Evolutionary conservation across 192 early-diverging fungal genomes (phyloP).

Genomic region (Podila epigama): DNA sequence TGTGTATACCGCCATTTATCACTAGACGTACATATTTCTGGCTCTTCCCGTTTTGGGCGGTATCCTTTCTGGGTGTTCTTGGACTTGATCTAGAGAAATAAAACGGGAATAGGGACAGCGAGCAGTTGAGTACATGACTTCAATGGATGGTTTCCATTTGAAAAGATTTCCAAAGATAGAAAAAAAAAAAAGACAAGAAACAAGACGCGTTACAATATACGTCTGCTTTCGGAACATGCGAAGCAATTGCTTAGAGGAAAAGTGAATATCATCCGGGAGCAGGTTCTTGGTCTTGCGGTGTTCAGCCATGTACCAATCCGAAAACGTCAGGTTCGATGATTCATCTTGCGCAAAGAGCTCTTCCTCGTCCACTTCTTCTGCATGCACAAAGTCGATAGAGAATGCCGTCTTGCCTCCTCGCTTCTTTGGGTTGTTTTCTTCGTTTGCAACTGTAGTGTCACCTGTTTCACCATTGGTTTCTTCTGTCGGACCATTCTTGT

Average conservation of each 20-base stretch:
- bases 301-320: conserved; percentile 62
- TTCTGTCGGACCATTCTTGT: conserved; percentile 15
- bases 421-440: conserved; percentile 55
- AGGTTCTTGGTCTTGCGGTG: conserved; percentile 61
- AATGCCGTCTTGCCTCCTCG: conserved; percentile 56
- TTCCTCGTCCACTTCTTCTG: conserved; percentile 63
- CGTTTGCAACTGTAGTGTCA: too few species aligned
- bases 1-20: neutral
- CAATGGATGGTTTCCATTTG: neutral
- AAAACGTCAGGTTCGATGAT: conserved; percentile 53
- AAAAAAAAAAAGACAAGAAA: neutral
- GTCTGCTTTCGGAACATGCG: conserved; percentile 59
- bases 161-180: neutral
- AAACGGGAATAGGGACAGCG: neutral
- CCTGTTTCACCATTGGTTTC: conserved; percentile 13
- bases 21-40: conserved; percentile 16
- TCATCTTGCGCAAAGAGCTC: conserved; percentile 73
- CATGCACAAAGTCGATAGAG: conserved; percentile 70
- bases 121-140: neutral
- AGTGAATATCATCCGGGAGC: conserved; percentile 86
- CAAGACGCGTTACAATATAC: conserved; percentile 51
- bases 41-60: conserved; percentile 6
- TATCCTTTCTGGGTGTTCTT: conserved; percentile 25
- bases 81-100: conserved; percentile 28
- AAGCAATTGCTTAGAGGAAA: conserved; percentile 62